A percentile compares a stretch with the other conserved stretches of the same genome.
Evolutionary conservation across 108 stramenopile genomes (phyloP).

Genomic region (Stephanodiscus triporus): DNA sequence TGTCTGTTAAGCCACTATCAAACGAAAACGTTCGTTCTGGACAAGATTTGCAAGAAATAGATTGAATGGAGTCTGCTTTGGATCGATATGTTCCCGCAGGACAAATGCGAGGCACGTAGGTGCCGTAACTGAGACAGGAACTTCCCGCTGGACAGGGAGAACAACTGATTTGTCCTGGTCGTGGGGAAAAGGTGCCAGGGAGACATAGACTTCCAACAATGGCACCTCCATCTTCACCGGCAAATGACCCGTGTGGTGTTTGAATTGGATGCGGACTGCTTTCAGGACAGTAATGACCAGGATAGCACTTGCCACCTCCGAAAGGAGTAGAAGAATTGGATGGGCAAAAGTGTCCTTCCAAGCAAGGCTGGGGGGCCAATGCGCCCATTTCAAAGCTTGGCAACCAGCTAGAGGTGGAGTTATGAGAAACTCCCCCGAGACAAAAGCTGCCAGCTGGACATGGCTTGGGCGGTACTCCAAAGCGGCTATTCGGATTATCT

Average conservation of each 20-base stretch:
- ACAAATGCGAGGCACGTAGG: constrained; percentile 85
- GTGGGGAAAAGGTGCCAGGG: constrained; percentile 87
- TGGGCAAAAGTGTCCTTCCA: constrained; percentile 80
- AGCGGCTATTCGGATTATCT: constrained; percentile 54
- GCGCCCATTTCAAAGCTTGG: constrained; percentile 58
- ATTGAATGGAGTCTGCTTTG: constrained; percentile 65
- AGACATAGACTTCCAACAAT: constrained; percentile 85
- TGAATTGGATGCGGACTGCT: constrained; percentile 59
- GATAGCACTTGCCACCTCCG: constrained; percentile 71
- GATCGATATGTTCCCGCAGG: constrained; percentile 76
- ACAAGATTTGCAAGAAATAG: constrained; percentile 67
- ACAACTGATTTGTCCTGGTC: constrained; percentile 61
- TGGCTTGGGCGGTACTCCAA: constrained; percentile 49
- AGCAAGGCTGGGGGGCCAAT: constrained; percentile 71
- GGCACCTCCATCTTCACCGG: constrained; percentile 58
- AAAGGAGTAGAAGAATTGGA: constrained; percentile 59
- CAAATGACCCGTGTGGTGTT: constrained; percentile 75
- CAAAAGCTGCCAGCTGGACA: constrained; percentile 82
- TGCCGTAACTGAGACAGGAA: constrained; percentile 80
- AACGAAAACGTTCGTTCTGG: constrained; percentile 79
- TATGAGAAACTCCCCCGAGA: constrained; percentile 80
- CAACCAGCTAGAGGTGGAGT: constrained; percentile 63
- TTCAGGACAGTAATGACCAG: constrained; percentile 85
- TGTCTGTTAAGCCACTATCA: constrained; percentile 69
- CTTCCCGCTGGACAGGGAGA: constrained; percentile 78